These are phyloP conservation scores for Trametes versicolor DNA, from an alignment of 1,284 basidiomycete species.

Conservation along the genomic window DNA sequence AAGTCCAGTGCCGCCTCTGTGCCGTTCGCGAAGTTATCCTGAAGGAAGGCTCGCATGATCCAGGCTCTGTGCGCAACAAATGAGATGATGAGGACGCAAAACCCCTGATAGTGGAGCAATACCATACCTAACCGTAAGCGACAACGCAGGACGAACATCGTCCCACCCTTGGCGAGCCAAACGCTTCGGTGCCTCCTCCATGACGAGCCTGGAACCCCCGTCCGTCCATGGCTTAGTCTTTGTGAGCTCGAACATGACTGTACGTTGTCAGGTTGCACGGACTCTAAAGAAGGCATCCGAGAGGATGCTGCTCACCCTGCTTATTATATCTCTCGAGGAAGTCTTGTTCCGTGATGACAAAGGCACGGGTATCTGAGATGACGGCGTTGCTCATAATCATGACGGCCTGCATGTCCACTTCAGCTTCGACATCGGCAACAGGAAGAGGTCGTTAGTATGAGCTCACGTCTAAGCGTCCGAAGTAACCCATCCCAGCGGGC, in stretches of 20 bases:
- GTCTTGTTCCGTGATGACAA: slow-evolving; percentile 42
- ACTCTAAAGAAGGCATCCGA: background rate
- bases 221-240: background rate
- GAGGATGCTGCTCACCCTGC: background rate
- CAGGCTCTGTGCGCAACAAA: slow-evolving; percentile 44
- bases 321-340: slow-evolving; percentile 46
- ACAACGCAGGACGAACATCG: slow-evolving; percentile 48
- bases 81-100: background rate
- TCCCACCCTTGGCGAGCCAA: slow-evolving; percentile 50
- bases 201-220: slow-evolving; percentile 36
- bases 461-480: slow-evolving; percentile 15
- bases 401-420: slow-evolving; percentile 36
- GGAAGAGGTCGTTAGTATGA: background rate
- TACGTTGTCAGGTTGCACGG: background rate
- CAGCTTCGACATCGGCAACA: background rate
- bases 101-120: background rate
- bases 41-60: slow-evolving; percentile 50
- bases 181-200: slow-evolving; percentile 45
- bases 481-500: slow-evolving; percentile 10
- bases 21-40: slow-evolving; percentile 28
- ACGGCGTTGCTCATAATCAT: slow-evolving; percentile 45
- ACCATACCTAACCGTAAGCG: slow-evolving; percentile 52
- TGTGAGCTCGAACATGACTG: background rate
- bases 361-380: slow-evolving; percentile 46
- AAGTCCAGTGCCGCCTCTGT: slow-evolving; percentile 28